Percentiles rank a stretch among this genome's conserved stretches.
phyloP scores from a whole-genome alignment of 2,329 filamentous ascomycete species.

The Leptographium procerum region DNA sequence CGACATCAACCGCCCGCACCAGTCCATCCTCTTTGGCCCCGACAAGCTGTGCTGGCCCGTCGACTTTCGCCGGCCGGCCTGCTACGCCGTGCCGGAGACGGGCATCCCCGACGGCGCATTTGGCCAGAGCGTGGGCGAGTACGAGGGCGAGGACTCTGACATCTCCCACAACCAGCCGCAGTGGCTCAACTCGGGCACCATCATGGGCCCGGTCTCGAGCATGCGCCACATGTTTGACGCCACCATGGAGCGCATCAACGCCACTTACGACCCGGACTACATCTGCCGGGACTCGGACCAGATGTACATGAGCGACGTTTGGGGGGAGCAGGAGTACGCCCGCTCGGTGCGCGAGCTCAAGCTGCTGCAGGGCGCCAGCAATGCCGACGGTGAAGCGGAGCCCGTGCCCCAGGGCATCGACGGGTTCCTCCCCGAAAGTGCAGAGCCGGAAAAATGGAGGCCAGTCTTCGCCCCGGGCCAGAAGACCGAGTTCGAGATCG shows the following conservation, averaged over 20 bases:
- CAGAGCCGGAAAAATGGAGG: background rate
- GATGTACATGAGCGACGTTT: slow-evolving; percentile 4
- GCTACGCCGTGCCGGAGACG: slow-evolving; percentile 1
- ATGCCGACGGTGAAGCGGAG: background rate
- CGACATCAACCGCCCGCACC: background rate
- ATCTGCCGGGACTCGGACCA: slow-evolving; percentile 1
- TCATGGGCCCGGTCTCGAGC: background rate
- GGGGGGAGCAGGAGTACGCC: slow-evolving; percentile 6
- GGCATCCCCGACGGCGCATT: background rate
- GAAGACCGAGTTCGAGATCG: slow-evolving; percentile 1
- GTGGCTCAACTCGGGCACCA: slow-evolving; percentile 6
- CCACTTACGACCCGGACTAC: slow-evolving; percentile 3
- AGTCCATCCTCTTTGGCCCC: slow-evolving; percentile 1
- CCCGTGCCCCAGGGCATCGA: background rate
- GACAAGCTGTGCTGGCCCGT: slow-evolving; percentile 6
- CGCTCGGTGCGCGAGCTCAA: background rate
- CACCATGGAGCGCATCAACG: slow-evolving; percentile 1
- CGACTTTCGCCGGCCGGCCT: slow-evolving; percentile 1
- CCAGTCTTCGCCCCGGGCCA: background rate
- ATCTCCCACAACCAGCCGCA: background rate
- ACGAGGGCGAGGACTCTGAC: background rate
- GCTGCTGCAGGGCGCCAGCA: background rate
- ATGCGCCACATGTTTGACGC: background rate
- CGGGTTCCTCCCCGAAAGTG: background rate
- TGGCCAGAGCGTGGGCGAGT: background rate